Conservation (phyloP, 1,139 yeast genomes). For the Debaryomyces fabryi region DNA sequence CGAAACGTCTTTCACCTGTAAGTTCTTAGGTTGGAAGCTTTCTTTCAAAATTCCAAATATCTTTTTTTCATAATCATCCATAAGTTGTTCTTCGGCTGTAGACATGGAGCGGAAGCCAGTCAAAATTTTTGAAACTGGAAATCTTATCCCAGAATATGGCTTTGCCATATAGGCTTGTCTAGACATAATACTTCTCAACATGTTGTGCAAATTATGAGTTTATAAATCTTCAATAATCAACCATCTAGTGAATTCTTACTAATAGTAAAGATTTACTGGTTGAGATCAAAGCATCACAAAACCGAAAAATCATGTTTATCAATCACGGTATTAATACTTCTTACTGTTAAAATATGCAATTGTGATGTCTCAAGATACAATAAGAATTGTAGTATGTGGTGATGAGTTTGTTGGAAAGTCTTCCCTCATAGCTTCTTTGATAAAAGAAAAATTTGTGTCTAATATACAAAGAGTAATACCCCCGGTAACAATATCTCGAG, state of each 20-base stretch:
- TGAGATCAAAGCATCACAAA: constrained; percentile 5
- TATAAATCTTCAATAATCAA: neutral
- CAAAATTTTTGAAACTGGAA: neutral
- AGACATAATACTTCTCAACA: neutral
- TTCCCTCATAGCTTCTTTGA: constrained; percentile 72
- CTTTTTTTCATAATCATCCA: constrained; percentile 70
- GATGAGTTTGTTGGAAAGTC: constrained; percentile 92
- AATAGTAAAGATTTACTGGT: constrained; percentile 5
- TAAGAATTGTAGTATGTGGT: constrained; percentile 90
- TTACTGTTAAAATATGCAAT: constrained; percentile 1
- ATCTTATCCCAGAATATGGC: neutral
- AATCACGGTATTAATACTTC: neutral
- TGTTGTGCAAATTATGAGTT: neutral
- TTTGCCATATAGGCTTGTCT: neutral
- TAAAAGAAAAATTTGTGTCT: constrained; percentile 78
- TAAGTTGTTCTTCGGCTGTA: constrained; percentile 19
- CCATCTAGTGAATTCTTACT: neutral
- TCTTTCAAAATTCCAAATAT: constrained; percentile 58
- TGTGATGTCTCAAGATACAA: constrained; percentile 49
- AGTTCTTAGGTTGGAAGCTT: constrained; percentile 58
- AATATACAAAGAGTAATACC: constrained; percentile 78
- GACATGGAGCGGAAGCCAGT: constrained; percentile 7
- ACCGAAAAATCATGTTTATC: neutral
- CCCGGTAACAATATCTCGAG: constrained; percentile 66
- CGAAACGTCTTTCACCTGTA: constrained; percentile 78